These are phyloP conservation scores for Lupinus albus DNA, from an alignment of 306 rosid genomes.

Conservation along the genomic window DNA sequence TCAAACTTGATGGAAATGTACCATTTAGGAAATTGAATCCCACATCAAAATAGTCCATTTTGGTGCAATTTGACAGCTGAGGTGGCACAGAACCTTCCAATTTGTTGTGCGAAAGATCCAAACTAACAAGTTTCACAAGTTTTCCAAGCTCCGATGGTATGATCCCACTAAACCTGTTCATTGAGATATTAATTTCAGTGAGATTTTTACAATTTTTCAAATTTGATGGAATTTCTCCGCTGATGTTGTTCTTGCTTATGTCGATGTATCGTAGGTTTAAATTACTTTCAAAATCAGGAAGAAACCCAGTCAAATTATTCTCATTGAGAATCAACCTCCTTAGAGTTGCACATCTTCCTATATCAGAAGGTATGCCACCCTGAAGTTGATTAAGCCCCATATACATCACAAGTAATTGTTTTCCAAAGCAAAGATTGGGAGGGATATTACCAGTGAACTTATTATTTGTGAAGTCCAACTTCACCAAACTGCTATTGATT, in stretches of 20 bases:
- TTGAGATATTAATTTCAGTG: slow-evolving; percentile 48
- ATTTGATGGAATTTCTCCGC: slow-evolving; percentile 39
- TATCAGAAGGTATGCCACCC: slow-evolving; percentile 51
- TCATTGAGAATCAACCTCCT: slow-evolving; percentile 47
- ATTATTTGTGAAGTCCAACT: neutral
- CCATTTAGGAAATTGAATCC: neutral
- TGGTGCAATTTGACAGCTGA: neutral
- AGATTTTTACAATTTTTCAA: slow-evolving; percentile 50
- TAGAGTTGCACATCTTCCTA: slow-evolving; percentile 55
- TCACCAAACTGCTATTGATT: slow-evolving; percentile 3
- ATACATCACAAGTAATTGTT: slow-evolving; percentile 41
- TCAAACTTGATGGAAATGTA: slow-evolving; percentile 3
- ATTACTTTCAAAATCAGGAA: slow-evolving; percentile 12
- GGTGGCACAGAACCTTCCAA: slow-evolving; percentile 39
- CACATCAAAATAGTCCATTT: neutral
- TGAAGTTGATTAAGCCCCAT: slow-evolving; percentile 53
- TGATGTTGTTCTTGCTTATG: slow-evolving; percentile 46
- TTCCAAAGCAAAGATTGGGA: slow-evolving; percentile 58
- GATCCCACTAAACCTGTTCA: slow-evolving; percentile 48
- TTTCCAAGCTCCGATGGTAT: slow-evolving; percentile 58
- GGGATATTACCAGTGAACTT: slow-evolving; percentile 53
- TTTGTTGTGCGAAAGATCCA: slow-evolving; percentile 52
- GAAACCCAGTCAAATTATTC: slow-evolving; percentile 44
- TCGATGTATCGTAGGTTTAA: slow-evolving; percentile 41
- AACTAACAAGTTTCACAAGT: slow-evolving; percentile 41